These are phyloP conservation scores for Aplosporella prunicola DNA, from an alignment of 2,329 filamentous ascomycete genomes.

Conservation along the genomic window DNA sequence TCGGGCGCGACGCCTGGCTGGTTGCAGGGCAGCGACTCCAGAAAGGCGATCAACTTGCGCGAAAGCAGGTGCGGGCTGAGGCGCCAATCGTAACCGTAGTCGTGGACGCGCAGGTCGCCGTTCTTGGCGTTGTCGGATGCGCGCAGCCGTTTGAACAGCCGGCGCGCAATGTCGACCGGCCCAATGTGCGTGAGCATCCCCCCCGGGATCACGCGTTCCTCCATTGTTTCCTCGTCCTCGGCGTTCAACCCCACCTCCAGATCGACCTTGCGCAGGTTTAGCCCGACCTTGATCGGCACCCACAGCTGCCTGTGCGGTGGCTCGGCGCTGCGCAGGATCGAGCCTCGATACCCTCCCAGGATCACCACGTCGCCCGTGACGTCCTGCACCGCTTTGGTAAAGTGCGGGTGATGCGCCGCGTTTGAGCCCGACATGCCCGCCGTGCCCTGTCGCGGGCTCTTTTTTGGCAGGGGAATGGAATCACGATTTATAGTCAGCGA, in stretches of 20 bases:
- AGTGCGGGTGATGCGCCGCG: slow-evolving; percentile 41
- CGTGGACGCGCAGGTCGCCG: slow-evolving; percentile 68
- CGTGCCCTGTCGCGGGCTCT: slow-evolving; percentile 2
- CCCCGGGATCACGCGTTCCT: slow-evolving; percentile 70
- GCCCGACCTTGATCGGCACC: slow-evolving; percentile 86
- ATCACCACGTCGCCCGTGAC: slow-evolving; percentile 80
- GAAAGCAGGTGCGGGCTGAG: slow-evolving; percentile 72
- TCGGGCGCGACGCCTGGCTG: slow-evolving; percentile 42
- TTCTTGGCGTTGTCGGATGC: slow-evolving; percentile 62
- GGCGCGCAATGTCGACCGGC: slow-evolving; percentile 77
- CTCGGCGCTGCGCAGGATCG: slow-evolving; percentile 74
- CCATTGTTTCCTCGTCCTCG: slow-evolving; percentile 76
- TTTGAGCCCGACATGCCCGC: slow-evolving; percentile 17
- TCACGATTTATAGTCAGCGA: slow-evolving; percentile 3
- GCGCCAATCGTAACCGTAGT: slow-evolving; percentile 94
- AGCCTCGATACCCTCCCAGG: slow-evolving; percentile 84
- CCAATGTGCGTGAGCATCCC: slow-evolving; percentile 90
- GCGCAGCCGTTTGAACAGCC: slow-evolving; percentile 68
- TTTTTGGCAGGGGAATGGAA: slow-evolving; percentile 1
- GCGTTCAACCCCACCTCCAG: slow-evolving; percentile 74
- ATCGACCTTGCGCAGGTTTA: slow-evolving; percentile 86
- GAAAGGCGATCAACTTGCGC: slow-evolving; percentile 58
- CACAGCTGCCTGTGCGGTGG: slow-evolving; percentile 79
- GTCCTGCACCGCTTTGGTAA: slow-evolving; percentile 49
- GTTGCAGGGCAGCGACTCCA: slow-evolving; percentile 69